Conservation (phyloP, 2,329 filamentous ascomycete species). For the Xylaria polymorpha region DNA sequence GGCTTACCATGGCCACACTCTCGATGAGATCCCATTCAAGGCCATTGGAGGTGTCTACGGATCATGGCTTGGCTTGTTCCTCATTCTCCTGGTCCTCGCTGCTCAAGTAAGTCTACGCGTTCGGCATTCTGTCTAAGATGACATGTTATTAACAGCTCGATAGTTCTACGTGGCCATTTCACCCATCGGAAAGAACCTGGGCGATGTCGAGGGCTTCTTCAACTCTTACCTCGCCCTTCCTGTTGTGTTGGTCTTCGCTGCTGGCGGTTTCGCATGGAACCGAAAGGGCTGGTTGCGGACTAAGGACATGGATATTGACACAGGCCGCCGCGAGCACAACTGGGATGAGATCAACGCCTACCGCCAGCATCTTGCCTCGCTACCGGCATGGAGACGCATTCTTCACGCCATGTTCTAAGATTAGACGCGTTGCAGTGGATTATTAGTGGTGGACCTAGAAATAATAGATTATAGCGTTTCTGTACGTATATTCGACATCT, state of each 20-base stretch:
- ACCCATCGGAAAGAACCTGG: slow-evolving; percentile 46
- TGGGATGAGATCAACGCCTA: slow-evolving; percentile 67
- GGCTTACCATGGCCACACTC: slow-evolving; percentile 68
- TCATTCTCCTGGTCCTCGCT: slow-evolving; percentile 67
- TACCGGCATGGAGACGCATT: slow-evolving; percentile 59
- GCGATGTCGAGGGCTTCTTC: slow-evolving; percentile 62
- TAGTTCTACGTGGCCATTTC: slow-evolving; percentile 61
- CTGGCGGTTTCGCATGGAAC: slow-evolving; percentile 72
- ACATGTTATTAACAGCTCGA: slow-evolving; percentile 8
- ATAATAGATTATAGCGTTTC: slow-evolving; percentile 33
- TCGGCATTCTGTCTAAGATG: not conserved
- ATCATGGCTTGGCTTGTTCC: slow-evolving; percentile 70
- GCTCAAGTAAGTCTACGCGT: slow-evolving; percentile 58
- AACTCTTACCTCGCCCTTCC: slow-evolving; percentile 64
- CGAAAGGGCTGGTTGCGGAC: slow-evolving; percentile 66
- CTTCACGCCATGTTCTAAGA: slow-evolving; percentile 49
- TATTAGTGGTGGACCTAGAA: slow-evolving; percentile 38
- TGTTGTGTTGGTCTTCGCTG: slow-evolving; percentile 65
- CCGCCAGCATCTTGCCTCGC: slow-evolving; percentile 57
- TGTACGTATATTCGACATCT: slow-evolving; percentile 20
- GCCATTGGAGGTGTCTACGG: slow-evolving; percentile 71
- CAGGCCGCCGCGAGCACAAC: slow-evolving; percentile 70
- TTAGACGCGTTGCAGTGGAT: slow-evolving; percentile 4
- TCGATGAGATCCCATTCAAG: slow-evolving; percentile 75
- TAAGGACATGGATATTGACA: slow-evolving; percentile 74